Conservation (phyloP, 2,329 filamentous ascomycete genomes). For the Fusarium nematophilum region DNA sequence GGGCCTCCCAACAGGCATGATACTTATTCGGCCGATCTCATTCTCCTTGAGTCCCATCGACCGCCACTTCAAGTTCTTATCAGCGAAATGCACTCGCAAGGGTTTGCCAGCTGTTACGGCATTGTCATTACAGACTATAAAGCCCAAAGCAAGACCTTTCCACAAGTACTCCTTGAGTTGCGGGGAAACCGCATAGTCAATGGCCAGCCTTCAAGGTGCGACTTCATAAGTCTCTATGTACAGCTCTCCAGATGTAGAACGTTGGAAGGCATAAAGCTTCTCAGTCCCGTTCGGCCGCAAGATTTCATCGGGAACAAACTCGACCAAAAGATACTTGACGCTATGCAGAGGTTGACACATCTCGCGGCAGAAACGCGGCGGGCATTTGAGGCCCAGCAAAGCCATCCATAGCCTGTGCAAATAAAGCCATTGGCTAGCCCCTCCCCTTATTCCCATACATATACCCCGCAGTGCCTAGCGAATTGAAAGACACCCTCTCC, state of each 20-base stretch:
- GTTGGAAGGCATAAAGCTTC: constrained; percentile 10
- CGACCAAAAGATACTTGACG: constrained; percentile 8
- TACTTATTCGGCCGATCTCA: constrained; percentile 1
- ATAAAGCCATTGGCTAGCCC: too few species aligned
- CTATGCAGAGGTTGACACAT: constrained; percentile 10
- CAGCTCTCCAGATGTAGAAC: constrained; percentile 4
- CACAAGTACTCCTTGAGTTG: constrained; percentile 8
- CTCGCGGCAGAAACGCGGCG: constrained; percentile 13
- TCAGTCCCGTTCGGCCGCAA: constrained; percentile 5
- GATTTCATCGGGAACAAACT: constrained; percentile 18
- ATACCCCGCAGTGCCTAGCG: too few species aligned
- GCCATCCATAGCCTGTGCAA: not conserved
- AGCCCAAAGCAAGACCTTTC: constrained; percentile 7
- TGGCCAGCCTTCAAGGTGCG: constrained; percentile 10
- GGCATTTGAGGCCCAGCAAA: too few species aligned
- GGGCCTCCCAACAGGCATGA: not conserved
- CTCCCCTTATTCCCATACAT: too few species aligned
- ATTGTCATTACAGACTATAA: constrained; percentile 1
- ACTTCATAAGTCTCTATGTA: constrained; percentile 5
- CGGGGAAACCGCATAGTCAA: constrained; percentile 5
- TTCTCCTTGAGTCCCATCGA: not conserved
- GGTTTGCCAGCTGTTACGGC: not conserved
- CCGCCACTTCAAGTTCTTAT: not conserved
- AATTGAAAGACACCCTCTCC: too few species aligned
- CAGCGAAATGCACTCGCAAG: not conserved